Evolutionary conservation across 192 early-diverging fungal genomes (phyloP).

Genomic region (Ambispora gerdemannii): DNA sequence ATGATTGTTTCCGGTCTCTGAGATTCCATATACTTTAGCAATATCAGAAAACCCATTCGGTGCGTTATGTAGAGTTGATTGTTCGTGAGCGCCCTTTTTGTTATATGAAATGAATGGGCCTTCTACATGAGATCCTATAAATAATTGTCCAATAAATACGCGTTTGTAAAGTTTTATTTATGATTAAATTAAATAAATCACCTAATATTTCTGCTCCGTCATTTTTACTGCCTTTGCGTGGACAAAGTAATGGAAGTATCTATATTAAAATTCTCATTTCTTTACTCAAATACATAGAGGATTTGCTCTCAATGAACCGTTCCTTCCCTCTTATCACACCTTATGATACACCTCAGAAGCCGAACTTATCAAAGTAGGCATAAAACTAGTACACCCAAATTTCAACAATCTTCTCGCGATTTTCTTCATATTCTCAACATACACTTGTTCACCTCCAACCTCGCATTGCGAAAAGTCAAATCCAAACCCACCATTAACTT

Average conservation of each 20-base stretch:
- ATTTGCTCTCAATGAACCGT: too few species aligned
- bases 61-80: slow-evolving; percentile 56
- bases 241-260: slow-evolving; percentile 59
- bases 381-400: slow-evolving; percentile 77
- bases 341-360: slow-evolving; percentile 66
- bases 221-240: slow-evolving; percentile 56
- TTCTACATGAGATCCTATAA: slow-evolving; percentile 55
- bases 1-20: slow-evolving; percentile 36
- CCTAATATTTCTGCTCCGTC: slow-evolving; percentile 70
- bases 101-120: slow-evolving; percentile 64
- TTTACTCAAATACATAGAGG: too few species aligned
- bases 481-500: slow-evolving; percentile 82
- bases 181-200: too few species aligned
- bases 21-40: slow-evolving; percentile 65
- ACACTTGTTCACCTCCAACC: slow-evolving; percentile 58
- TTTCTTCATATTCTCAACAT: slow-evolving; percentile 59
- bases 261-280: too few species aligned
- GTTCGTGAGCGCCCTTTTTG: slow-evolving; percentile 76
- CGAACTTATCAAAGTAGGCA: slow-evolving; percentile 78
- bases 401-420: slow-evolving; percentile 72
- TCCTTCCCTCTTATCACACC: too few species aligned
- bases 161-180: too few species aligned
- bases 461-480: slow-evolving; percentile 66
- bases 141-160: too few species aligned
- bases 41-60: slow-evolving; percentile 62